Conservation (phyloP, 2,329 filamentous ascomycete genomes). For the Trichothecium roseum region DNA sequence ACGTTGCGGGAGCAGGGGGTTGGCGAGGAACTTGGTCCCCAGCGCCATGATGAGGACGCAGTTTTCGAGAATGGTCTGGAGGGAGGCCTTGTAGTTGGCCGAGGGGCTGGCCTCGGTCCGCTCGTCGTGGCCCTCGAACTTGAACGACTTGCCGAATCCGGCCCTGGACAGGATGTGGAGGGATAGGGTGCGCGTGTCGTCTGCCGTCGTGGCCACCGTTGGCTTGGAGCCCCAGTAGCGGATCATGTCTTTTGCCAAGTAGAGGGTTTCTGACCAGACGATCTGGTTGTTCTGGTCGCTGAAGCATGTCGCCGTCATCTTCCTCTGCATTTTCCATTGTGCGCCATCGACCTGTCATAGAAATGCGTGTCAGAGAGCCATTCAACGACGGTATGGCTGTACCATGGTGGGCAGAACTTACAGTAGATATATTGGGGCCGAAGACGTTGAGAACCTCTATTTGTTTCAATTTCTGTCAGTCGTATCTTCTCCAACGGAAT, state of each 20-base stretch:
- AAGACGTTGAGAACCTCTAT: slow-evolving; percentile 2
- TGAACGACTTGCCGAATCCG: slow-evolving; percentile 3
- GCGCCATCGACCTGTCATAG: slow-evolving; percentile 5
- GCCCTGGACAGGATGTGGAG: slow-evolving; percentile 3
- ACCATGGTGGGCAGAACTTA: not conserved
- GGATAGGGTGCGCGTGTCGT: slow-evolving; percentile 15
- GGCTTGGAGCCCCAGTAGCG: not conserved
- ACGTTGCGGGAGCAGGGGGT: slow-evolving; percentile 9
- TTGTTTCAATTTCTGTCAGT: not conserved
- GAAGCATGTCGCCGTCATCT: slow-evolving; percentile 4
- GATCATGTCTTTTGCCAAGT: not conserved
- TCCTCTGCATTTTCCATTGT: slow-evolving; percentile 6
- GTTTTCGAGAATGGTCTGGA: slow-evolving; percentile 14
- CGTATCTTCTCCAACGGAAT: slow-evolving; percentile 1
- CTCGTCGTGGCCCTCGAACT: slow-evolving; percentile 14
- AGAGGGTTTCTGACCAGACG: slow-evolving; percentile 6
- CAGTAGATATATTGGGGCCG: slow-evolving; percentile 1
- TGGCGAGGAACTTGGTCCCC: not conserved
- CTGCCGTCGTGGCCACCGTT: not conserved
- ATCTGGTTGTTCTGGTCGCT: slow-evolving; percentile 7
- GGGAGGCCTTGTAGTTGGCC: not conserved
- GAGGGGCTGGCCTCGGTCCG: slow-evolving; percentile 3
- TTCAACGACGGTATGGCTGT: not conserved
- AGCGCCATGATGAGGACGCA: slow-evolving; percentile 13
- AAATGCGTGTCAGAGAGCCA: not conserved